Evolutionary conservation across 176 grass and related monocot species (phyloP).

Genomic region (Carex pumila): DNA sequence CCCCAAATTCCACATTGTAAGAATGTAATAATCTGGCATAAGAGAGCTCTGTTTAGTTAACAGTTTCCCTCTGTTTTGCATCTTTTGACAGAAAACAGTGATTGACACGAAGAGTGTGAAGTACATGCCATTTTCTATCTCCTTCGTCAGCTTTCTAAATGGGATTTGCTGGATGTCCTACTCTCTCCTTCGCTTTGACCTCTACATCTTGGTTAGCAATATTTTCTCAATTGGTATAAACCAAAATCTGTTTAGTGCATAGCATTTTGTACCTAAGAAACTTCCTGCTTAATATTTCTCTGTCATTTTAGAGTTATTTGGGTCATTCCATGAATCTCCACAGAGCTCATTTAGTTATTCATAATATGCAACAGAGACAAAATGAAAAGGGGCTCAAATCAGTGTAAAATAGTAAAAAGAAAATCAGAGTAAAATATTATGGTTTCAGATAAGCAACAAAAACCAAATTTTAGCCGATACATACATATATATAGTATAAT

Average conservation of each 20-base stretch:
- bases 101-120: constrained; percentile 61
- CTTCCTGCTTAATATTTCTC: neutral
- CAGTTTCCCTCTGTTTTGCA: neutral
- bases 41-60: neutral
- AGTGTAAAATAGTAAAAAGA: too few relatives aligned
- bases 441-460: neutral
- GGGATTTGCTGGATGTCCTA: constrained; percentile 65
- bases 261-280: neutral
- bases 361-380: neutral
- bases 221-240: neutral
- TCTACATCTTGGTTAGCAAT: constrained; percentile 45
- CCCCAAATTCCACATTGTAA: neutral
- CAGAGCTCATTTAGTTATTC: neutral
- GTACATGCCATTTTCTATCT: constrained; percentile 63
- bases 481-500: too few relatives aligned
- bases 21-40: neutral
- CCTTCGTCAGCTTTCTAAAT: constrained; percentile 47
- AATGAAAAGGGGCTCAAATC: neutral
- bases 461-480: neutral
- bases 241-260: neutral
- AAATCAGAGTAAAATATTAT: neutral
- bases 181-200: constrained; percentile 59
- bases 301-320: neutral
- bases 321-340: neutral
- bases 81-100: constrained; percentile 41